Evolutionary conservation across 2,329 filamentous ascomycete genomes (phyloP), one percentile per base, ranked within the genome.

Genomic region (Penicillium occitanis): DNA sequence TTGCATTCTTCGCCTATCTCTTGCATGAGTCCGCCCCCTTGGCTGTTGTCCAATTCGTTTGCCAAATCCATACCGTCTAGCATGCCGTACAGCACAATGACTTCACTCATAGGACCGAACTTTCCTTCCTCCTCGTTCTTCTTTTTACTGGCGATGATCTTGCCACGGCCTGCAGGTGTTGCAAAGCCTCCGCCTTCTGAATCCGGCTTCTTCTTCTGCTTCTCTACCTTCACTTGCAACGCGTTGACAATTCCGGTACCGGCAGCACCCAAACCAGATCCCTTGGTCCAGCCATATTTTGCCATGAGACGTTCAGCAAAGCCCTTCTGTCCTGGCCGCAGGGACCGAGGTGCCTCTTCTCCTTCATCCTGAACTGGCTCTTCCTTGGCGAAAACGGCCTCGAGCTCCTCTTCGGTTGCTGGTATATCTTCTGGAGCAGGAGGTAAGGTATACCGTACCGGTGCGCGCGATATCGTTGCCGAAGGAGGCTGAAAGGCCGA

Each of bases 1-100:
- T 89, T 89, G 77, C 96, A 97, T 75, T 96, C 92, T 73, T 97
- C 92, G 6, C 95, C 95, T 77, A 99, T 97, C 76, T 97, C 93
- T 80, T 98, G 94, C 71, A 94, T 89, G 61, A 99, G 81, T 14
- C 85, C 85, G 13, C 82, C 83, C 63, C 85, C 84, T 40, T 87
- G 84, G 19, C 81, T 79, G 13, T 84, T 80, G 67, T 89, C 86
- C 59, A 97, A 87, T 77, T 97, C 94, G n/a, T 83, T 84, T 66
- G 90, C 86, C 53, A 97, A 80, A 74, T 97, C 85, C 83, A 98
- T 88, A 5, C 90, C 91, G 68, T 95, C 88, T 1, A 98, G 85
- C 91, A 98, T 97, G 60, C 91, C 89, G 63, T 86, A 85, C 19
- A 97, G 80, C 55, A 96, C 88, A 61, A 98, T 86, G 19, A 98